phyloP scores from a whole-genome alignment of 768 basidiomycete species.

The Leccinum incarnatum region DNA sequence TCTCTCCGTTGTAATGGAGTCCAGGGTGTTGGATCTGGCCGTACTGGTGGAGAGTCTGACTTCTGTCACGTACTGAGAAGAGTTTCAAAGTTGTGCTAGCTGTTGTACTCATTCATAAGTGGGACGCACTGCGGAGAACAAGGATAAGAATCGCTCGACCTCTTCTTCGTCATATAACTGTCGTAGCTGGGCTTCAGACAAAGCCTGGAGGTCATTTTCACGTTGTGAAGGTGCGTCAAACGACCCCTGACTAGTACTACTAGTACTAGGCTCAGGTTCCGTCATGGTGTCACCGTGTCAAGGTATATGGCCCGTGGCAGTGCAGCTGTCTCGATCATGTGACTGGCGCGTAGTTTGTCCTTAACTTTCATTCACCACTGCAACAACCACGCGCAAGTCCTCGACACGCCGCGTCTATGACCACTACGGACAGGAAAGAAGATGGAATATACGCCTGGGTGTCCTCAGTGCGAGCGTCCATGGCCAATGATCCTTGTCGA shows the following conservation, averaged over 20 bases:
- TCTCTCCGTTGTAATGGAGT: background rate
- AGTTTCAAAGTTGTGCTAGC: background rate
- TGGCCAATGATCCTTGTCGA: conserved; percentile 71
- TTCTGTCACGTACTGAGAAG: conserved; percentile 56
- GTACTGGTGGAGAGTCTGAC: conserved; percentile 37
- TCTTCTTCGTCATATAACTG: conserved; percentile 63
- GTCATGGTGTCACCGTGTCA: conserved; percentile 5
- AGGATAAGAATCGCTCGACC: conserved; percentile 53
- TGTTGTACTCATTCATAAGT: background rate
- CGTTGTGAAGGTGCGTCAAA: background rate
- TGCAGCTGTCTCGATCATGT: conserved; percentile 21
- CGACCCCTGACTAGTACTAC: background rate
- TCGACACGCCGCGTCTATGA: conserved; percentile 7
- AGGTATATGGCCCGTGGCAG: background rate
- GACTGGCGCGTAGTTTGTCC: conserved; percentile 29
- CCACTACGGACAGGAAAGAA: conserved; percentile 8
- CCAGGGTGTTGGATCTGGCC: conserved; percentile 13
- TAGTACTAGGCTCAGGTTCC: conserved; percentile 1
- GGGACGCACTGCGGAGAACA: conserved; percentile 60
- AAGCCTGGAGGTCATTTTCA: conserved; percentile 21
- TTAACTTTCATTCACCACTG: background rate
- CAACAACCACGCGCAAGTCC: conserved; percentile 2
- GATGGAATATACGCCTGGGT: conserved; percentile 68
- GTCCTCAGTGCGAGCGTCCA: conserved; percentile 59
- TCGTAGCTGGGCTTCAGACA: conserved; percentile 54